Percentiles rank a stretch among this genome's conserved stretches.
phyloP scores from a whole-genome alignment of 2,329 filamentous ascomycete genomes.

The Aspergillus floridensis region DNA sequence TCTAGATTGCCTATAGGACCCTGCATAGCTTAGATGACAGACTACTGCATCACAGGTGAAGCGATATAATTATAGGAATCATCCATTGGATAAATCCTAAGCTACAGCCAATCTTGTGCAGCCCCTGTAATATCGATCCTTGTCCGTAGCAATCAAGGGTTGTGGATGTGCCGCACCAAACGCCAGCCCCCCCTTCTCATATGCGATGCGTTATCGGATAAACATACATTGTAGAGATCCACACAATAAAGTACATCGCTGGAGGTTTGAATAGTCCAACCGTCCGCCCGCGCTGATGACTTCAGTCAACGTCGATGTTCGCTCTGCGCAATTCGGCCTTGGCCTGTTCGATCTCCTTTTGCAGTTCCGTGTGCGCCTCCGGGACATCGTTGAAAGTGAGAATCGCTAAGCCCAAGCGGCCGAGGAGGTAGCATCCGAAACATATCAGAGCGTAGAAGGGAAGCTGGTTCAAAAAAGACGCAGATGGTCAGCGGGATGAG shows the following conservation, averaged over 20 bases:
- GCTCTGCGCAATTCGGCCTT: constrained; percentile 42
- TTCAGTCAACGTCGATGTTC: constrained; percentile 46
- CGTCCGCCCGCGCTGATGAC: neutral
- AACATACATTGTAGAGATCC: neutral
- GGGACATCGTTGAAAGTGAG: constrained; percentile 96
- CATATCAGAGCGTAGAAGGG: constrained; percentile 90
- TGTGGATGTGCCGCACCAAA: neutral
- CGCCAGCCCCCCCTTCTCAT: neutral
- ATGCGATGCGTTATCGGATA: neutral
- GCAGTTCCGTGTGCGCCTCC: constrained; percentile 82
- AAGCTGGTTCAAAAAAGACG: constrained; percentile 55
- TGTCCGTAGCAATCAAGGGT: neutral
- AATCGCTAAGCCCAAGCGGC: constrained; percentile 87
- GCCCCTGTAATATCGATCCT: neutral
- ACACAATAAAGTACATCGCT: neutral
- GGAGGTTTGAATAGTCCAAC: neutral
- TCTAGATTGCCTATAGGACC: neutral
- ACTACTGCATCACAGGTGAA: neutral
- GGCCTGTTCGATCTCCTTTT: constrained; percentile 67
- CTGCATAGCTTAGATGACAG: neutral
- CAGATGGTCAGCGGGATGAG: constrained; percentile 7
- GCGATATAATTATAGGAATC: neutral
- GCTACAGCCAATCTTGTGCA: neutral
- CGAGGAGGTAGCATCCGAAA: constrained; percentile 88
- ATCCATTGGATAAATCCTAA: neutral